Percentiles rank a stretch among this genome's conserved stretches.
Evolutionary conservation across 1,284 basidiomycete species (phyloP).

Genomic region (Phylloporus gajari): DNA sequence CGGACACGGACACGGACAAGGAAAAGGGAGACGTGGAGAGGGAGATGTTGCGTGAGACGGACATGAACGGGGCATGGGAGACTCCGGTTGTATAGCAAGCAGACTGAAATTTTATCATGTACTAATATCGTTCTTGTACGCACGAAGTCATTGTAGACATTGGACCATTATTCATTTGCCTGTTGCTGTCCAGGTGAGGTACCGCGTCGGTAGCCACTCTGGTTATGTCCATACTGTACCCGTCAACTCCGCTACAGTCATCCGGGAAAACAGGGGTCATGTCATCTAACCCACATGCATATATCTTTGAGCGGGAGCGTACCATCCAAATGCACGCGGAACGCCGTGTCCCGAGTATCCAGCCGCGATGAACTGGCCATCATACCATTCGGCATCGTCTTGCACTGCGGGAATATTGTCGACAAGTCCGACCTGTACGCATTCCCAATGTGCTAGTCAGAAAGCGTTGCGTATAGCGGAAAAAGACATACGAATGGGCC

Average conservation of each 20-base stretch:
- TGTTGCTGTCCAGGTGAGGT: conserved; percentile 60
- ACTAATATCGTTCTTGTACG: too few relatives aligned
- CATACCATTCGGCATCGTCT: conserved; percentile 38
- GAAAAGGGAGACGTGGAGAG: background rate
- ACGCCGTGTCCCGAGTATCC: conserved; percentile 86
- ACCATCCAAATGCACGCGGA: conserved; percentile 81
- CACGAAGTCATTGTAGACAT: too few relatives aligned
- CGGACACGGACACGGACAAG: background rate
- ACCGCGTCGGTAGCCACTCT: conserved; percentile 72
- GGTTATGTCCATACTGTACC: conserved; percentile 60
- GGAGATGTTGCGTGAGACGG: too few relatives aligned
- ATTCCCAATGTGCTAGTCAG: background rate
- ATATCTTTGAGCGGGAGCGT: conserved; percentile 30
- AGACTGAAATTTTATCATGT: background rate
- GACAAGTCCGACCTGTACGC: conserved; percentile 73
- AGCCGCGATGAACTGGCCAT: conserved; percentile 78
- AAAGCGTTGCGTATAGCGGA: background rate
- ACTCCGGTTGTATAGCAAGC: background rate
- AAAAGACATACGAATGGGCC: conserved; percentile 73
- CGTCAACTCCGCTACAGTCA: conserved; percentile 68
- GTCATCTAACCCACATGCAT: background rate
- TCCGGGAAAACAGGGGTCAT: conserved; percentile 43
- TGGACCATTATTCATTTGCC: too few relatives aligned
- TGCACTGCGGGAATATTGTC: conserved; percentile 40
- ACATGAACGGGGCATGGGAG: background rate